phyloP scores from a whole-genome alignment of 2,329 filamentous ascomycete genomes.

The Aurifilum marmelostoma region DNA sequence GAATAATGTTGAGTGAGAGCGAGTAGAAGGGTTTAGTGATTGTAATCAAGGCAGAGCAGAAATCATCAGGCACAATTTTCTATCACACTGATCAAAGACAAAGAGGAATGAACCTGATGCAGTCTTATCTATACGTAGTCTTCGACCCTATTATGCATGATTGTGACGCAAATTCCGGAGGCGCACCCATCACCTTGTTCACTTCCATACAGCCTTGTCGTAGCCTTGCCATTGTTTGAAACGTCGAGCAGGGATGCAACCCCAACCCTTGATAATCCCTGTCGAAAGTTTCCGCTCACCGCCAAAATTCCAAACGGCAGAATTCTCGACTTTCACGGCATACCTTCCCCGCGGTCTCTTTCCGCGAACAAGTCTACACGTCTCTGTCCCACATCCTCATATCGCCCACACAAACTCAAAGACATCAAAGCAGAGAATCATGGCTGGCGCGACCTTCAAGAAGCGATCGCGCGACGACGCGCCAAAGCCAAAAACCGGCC shows the following conservation, averaged over 20 bases:
- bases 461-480: slow-evolving; percentile 41
- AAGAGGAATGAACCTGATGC: no score
- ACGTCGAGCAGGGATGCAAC: not conserved
- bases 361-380: not conserved
- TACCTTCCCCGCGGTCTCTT: not conserved
- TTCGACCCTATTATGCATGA: not conserved
- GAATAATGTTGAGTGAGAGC: not conserved
- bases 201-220: not conserved
- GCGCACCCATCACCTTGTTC: not conserved
- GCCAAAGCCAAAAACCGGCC: slow-evolving; percentile 39
- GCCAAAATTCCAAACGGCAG: slow-evolving; percentile 15
- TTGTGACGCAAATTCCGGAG: not conserved
- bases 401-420: no score
- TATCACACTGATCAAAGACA: not conserved
- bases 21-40: no score
- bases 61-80: not conserved
- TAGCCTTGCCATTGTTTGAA: not conserved
- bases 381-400: not conserved
- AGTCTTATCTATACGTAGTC: no score
- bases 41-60: no score
- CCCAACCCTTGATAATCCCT: slow-evolving; percentile 1
- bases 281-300: not conserved
- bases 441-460: slow-evolving; percentile 38
- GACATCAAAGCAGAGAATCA: slow-evolving; percentile 21
- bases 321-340: slow-evolving; percentile 1